Evolutionary conservation across 352 stramenopile species (phyloP), one percentile per base, ranked within the genome.

Genomic region (Phytopythium vexans): DNA sequence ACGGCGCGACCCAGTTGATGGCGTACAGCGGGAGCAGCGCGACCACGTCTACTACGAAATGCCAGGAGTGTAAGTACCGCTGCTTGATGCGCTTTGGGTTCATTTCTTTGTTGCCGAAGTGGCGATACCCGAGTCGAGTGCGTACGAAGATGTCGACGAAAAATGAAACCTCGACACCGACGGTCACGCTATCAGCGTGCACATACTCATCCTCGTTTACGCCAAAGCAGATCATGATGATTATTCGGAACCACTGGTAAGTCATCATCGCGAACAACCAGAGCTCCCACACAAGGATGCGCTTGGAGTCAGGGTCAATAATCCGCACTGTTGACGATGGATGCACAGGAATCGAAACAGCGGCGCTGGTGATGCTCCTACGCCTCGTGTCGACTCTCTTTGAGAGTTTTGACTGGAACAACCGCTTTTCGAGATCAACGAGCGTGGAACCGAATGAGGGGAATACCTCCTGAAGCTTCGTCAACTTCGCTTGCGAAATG

Each of bases 101-200:
- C 67, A 83, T 77, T 48, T 86, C 58, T 40, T 88, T 88, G 53
- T 86, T 88, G 32, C 77, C 77, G 44, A 70, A 86, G 5, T 71
- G 60, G 44, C 73, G 79, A 52, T 69, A 84, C 0, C 77, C 74
- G 6, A 83, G 62, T 4, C 70, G 62, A 8, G 51, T 64, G 7
- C 70, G 63, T 8, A 88, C 50, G 37, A 77, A 68, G 7, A 88
- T 58, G 31, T 88, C 77, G 2, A 81, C 3, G 1, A 62, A 50
- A 40, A 86, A 88, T 1, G 33, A 60, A 0, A 68, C 0, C 49
- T 88, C 74, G 0, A 71, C 48, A 0, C 70, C 36, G 12, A 78
- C 57, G 4, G 73, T 60, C 4, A 66, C 15, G 12, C 37, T 53
- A 14, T 72, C 66, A 1, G 37, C 58, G 1, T 47, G 38, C 6